Evolutionary conservation across 2,329 filamentous ascomycete genomes (phyloP).

Genomic region (Stagonosporopsis rhizophila): DNA sequence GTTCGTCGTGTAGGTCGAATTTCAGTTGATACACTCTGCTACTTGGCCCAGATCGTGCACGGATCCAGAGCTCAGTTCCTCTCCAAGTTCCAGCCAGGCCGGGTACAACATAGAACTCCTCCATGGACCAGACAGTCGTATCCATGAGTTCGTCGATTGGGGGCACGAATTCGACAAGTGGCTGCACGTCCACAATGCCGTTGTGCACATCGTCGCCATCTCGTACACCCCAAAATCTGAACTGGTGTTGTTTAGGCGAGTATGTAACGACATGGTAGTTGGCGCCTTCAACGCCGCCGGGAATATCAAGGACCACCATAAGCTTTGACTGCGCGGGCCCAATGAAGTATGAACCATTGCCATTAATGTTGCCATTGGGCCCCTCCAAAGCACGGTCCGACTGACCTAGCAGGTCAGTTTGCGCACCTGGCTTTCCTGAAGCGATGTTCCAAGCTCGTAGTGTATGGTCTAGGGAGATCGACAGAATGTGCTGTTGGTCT

Average conservation of each 20-base stretch:
- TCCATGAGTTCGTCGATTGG: conserved; percentile 60
- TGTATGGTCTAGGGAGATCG: conserved; percentile 86
- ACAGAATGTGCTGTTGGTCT: conserved; percentile 67
- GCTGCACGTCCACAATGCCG: conserved; percentile 74
- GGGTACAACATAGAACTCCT: conserved; percentile 55
- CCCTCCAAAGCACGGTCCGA: conserved; percentile 66
- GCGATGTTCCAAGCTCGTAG: conserved; percentile 88
- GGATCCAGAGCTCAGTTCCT: conserved; percentile 56
- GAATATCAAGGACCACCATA: conserved; percentile 72
- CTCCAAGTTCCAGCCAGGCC: conserved; percentile 47
- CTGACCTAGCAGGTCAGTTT: conserved; percentile 78
- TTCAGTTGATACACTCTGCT: conserved; percentile 73
- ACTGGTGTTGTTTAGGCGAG: conserved; percentile 87
- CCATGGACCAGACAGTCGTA: conserved; percentile 60
- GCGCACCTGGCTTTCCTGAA: conserved; percentile 78
- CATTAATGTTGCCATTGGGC: conserved; percentile 45
- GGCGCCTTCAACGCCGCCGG: conserved; percentile 56
- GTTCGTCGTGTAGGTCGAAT: conserved; percentile 71
- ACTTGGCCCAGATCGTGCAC: conserved; percentile 63
- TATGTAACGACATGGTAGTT: conserved; percentile 76
- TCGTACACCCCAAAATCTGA: conserved; percentile 89
- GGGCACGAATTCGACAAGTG: conserved; percentile 68
- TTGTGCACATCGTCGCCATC: conserved; percentile 65
- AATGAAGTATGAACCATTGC: conserved; percentile 71
- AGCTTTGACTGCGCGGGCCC: conserved; percentile 80